Evolutionary conservation across 805 yeast genomes (phyloP), one percentile per base, ranked within the genome.

Genomic region (Saccharomycopsis selenospora): DNA sequence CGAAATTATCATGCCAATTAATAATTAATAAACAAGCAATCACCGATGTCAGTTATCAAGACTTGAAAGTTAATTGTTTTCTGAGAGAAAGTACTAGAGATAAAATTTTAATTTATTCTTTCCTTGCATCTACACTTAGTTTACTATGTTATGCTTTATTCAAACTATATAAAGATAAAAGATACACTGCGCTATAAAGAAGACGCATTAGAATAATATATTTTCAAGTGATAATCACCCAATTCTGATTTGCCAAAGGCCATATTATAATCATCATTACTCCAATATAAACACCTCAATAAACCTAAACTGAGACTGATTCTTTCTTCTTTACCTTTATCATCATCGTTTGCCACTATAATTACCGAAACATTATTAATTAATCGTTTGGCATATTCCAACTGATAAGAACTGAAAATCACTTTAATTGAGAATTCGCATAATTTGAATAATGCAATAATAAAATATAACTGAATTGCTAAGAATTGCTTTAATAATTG

Each of bases 61-160:
- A 42, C n/a, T 14, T 52, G 11, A 25, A 8, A 7, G 53, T 48
- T 11, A 46, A 41, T 18, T 52, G 55, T 30, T 52, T 52, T 42
- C 29, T 28, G 27, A 20, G 55, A 23, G 55, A 52, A 38, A 52
- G 55, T 25, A 14, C 24, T 6, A 11, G 55, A 17, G 55, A 52
- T 36, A 42, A 46, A 27, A 13, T 49, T 14, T 29, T 52, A 7
- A 44, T 52, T 30, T 52, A 52, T 33, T 53, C 53, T 5, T 52
- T 52, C 25, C 11, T 52, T 14, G 7, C 23, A 2, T 25, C 49
- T 22, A 36, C 47, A 3, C 11, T 52, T 8, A 45, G 40, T 6
- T 41, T 52, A 25, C 30, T 52, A 6, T 36, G 23, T 5, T 23
- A 36, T 40, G 36, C 53, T 20, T 14, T 33, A 10, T 33, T 33